A percentile compares a stretch with the other conserved stretches of the same genome.
phyloP scores from a whole-genome alignment of 768 basidiomycete species.

The Trametes meyenii region DNA sequence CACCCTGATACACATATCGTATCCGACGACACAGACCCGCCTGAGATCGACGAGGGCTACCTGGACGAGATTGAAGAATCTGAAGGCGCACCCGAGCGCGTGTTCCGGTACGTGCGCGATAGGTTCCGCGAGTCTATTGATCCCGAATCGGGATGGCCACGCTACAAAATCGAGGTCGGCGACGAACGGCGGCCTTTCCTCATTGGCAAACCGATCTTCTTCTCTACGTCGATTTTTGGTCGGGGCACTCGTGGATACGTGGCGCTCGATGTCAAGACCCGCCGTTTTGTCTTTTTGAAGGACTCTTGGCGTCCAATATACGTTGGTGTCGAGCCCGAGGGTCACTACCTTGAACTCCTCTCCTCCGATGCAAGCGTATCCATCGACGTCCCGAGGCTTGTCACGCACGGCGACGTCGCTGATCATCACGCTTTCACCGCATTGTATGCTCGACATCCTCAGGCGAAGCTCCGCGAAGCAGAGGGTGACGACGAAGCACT shows the following conservation, averaged over 20 bases:
- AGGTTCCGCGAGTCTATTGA: background rate
- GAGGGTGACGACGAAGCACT: too few species aligned
- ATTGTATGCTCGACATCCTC: background rate
- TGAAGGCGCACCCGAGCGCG: background rate
- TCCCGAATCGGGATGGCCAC: background rate
- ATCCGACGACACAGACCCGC: too few species aligned
- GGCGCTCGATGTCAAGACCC: constrained; percentile 6
- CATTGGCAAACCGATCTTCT: constrained; percentile 5
- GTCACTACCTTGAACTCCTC: constrained; percentile 5
- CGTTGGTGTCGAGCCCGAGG: background rate
- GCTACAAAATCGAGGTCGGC: constrained; percentile 6
- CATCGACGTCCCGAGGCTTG: constrained; percentile 1
- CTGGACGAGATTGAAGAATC: too few species aligned
- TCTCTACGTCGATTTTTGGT: background rate
- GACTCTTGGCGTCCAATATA: constrained; percentile 18
- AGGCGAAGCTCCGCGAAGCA: background rate
- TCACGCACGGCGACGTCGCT: constrained; percentile 9
- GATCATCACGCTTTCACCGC: background rate
- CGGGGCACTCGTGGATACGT: constrained; percentile 20
- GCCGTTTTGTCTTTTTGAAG: constrained; percentile 19
- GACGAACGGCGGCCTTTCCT: background rate
- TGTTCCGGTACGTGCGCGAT: background rate
- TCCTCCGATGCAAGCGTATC: background rate
- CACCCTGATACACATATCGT: too few species aligned
- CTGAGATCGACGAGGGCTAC: too few species aligned